These are phyloP conservation scores for Coemansia sp. DNA, from an alignment of 192 early-diverging fungal species.

Conservation along the genomic window DNA sequence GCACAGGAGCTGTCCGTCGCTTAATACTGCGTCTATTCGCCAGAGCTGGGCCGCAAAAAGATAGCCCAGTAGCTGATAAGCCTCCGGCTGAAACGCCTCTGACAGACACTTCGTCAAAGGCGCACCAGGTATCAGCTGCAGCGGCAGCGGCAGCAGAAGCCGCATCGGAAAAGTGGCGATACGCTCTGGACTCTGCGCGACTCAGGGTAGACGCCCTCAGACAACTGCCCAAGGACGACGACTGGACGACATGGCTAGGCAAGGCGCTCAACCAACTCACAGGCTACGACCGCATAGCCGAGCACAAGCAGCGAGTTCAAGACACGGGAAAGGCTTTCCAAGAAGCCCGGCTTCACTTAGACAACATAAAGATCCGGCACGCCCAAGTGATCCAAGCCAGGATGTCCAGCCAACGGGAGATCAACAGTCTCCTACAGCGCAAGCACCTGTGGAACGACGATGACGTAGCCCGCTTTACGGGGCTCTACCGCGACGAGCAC, in stretches of 20 bases:
- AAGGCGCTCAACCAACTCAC: conserved; percentile 68
- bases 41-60: not conserved
- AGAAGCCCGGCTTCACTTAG: conserved; percentile 47
- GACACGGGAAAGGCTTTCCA: conserved; percentile 48
- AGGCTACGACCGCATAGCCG: conserved; percentile 66
- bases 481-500: conserved; percentile 70
- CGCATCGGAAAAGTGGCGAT: conserved; percentile 19
- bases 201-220: conserved; percentile 2
- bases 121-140: not conserved
- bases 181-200: conserved; percentile 12
- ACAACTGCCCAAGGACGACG: conserved; percentile 35
- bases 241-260: conserved; percentile 40
- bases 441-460: conserved; percentile 73
- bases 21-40: not conserved
- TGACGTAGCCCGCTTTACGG: conserved; percentile 74
- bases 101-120: not conserved
- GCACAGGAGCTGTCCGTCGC: not conserved
- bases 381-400: conserved; percentile 58
- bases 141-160: conserved; percentile 5
- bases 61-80: not conserved
- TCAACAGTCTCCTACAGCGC: conserved; percentile 74
- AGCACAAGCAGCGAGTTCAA: conserved; percentile 65
- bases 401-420: conserved; percentile 67
- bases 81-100: not conserved
- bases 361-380: conserved; percentile 56